These are phyloP conservation scores for Aspergillus transmontanensis DNA, from an alignment of 2,329 filamentous ascomycete species.

Conservation along the genomic window DNA sequence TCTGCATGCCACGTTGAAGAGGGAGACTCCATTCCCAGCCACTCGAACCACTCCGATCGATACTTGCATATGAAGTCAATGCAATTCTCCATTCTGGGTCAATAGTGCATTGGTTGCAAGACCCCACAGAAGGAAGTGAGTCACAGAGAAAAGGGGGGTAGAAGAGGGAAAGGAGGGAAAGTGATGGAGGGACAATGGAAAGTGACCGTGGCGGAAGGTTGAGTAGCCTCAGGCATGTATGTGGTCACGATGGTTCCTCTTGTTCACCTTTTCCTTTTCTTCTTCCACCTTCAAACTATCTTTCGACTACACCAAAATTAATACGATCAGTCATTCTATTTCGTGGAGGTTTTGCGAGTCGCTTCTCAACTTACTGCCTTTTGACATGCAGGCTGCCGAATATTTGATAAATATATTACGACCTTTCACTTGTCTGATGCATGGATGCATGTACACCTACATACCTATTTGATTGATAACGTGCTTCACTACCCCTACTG, in stretches of 20 bases:
- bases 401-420: neutral
- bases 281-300: neutral
- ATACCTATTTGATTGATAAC: neutral
- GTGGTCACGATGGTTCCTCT: neutral
- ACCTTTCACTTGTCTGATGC: neutral
- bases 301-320: neutral
- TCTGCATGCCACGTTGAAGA: slow-evolving; percentile 29
- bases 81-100: neutral
- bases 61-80: neutral
- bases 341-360: neutral
- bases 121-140: slow-evolving; percentile 4
- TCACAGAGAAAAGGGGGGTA: neutral
- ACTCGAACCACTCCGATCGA: slow-evolving; percentile 17
- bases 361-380: neutral
- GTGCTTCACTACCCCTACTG: neutral
- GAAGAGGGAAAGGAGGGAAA: neutral
- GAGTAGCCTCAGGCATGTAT: neutral
- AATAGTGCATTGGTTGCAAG: neutral
- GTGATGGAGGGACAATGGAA: neutral
- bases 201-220: neutral
- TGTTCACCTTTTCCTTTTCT: neutral
- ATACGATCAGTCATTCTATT: neutral
- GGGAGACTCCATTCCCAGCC: slow-evolving; percentile 14
- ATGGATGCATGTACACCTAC: neutral
- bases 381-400: neutral